These are phyloP conservation scores for Sclerotinia sclerotiorum DNA, from an alignment of 2,329 filamentous ascomycete species.

Conservation along the genomic window DNA sequence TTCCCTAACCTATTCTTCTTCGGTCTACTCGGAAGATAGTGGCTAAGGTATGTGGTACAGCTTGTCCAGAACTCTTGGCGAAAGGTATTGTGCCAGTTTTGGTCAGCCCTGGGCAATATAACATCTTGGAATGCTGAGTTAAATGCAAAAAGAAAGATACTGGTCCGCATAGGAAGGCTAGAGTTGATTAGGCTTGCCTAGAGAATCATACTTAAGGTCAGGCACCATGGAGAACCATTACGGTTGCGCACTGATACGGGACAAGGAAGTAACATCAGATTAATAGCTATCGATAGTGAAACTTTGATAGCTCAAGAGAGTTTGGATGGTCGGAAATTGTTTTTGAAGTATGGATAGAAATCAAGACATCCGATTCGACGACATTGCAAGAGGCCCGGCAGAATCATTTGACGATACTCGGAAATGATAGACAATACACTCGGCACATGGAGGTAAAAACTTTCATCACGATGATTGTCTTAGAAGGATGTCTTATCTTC, in stretches of 20 bases:
- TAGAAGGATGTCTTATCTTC: not conserved
- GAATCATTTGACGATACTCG: not conserved
- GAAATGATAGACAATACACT: not conserved
- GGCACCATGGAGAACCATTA: not conserved
- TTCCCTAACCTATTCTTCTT: not conserved
- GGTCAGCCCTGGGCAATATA: not conserved
- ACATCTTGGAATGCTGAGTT: not conserved
- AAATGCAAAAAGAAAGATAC: not conserved
- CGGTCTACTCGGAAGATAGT: not conserved
- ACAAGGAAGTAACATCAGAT: not conserved
- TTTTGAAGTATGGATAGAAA: not conserved
- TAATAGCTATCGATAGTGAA: not conserved
- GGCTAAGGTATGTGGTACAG: not conserved
- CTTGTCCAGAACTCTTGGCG: slow-evolving; percentile 10
- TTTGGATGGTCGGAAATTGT: not conserved
- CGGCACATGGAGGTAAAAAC: not conserved
- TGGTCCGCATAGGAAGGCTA: not conserved
- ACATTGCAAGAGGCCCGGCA: not conserved
- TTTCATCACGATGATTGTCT: not conserved
- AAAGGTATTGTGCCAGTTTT: not conserved
- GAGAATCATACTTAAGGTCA: not conserved
- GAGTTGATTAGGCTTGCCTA: not conserved
- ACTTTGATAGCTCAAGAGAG: not conserved
- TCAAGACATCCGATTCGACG: not conserved
- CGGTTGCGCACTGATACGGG: not conserved